Conservation (phyloP, 345 rosid genomes). For the Populus pruinosa region DNA sequence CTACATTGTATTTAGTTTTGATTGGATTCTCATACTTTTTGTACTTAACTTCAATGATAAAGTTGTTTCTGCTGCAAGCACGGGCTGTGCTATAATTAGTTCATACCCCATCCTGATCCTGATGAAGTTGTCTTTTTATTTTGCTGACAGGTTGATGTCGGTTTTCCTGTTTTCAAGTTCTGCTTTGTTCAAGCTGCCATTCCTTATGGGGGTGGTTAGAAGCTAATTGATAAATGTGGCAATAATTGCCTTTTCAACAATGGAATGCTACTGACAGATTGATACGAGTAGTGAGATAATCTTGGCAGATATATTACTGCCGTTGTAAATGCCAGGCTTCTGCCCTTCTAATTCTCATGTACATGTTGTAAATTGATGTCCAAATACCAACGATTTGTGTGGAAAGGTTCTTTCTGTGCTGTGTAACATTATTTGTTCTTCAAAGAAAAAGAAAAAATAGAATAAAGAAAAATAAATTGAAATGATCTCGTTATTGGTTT, state of each 20-base stretch:
- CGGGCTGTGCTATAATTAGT: neutral
- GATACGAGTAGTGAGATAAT: slow-evolving; percentile 29
- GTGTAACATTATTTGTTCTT: slow-evolving; percentile 68
- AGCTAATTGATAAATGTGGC: slow-evolving; percentile 37
- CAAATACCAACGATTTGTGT: slow-evolving; percentile 45
- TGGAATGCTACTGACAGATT: slow-evolving; percentile 49
- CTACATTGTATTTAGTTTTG: neutral
- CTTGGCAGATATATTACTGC: slow-evolving; percentile 21
- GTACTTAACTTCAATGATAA: neutral
- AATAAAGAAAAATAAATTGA: neutral
- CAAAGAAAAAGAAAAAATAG: slow-evolving; percentile 22
- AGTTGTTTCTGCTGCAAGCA: neutral
- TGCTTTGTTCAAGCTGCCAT: neutral
- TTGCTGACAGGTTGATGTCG: slow-evolving; percentile 44
- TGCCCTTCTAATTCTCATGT: slow-evolving; percentile 48
- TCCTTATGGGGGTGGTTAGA: slow-evolving; percentile 25
- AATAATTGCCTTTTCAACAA: slow-evolving; percentile 16
- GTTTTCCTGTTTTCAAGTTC: slow-evolving; percentile 12
- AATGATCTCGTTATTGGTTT: neutral
- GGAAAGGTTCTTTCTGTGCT: slow-evolving; percentile 46
- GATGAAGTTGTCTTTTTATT: slow-evolving; percentile 3
- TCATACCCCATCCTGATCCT: neutral
- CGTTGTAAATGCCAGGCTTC: slow-evolving; percentile 28
- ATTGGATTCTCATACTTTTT: neutral
- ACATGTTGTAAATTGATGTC: slow-evolving; percentile 65